A percentile compares a stretch with the other conserved stretches of the same genome.
These are phyloP conservation scores for Diddensiella transvaalensis DNA, from an alignment of 805 yeast genomes.

Conservation along the genomic window DNA sequence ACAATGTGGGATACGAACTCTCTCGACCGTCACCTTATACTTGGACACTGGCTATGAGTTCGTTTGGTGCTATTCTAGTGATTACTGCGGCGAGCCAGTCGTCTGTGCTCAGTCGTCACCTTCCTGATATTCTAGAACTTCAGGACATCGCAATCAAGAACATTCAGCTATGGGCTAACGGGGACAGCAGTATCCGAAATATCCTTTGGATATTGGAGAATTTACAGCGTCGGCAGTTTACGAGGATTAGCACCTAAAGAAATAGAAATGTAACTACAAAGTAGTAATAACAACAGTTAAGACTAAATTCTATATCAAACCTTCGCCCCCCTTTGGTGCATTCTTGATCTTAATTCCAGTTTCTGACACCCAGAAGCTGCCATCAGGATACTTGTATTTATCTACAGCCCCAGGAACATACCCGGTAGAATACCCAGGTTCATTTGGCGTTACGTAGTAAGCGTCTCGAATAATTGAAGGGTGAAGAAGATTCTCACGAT, in stretches of 20 bases:
- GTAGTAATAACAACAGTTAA: too few species aligned
- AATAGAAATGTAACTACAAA: background rate
- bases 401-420: slow-evolving; percentile 26
- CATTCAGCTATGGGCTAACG: slow-evolving; percentile 8
- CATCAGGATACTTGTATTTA: slow-evolving; percentile 30
- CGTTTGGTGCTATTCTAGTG: slow-evolving; percentile 14
- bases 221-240: background rate
- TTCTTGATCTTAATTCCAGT: slow-evolving; percentile 18
- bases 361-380: slow-evolving; percentile 30
- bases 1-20: slow-evolving; percentile 2
- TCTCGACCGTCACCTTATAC: slow-evolving; percentile 15
- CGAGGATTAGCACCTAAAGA: background rate
- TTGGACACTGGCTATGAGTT: slow-evolving; percentile 11
- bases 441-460: slow-evolving; percentile 30
- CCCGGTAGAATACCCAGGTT: slow-evolving; percentile 34
- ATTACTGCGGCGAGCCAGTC: slow-evolving; percentile 9
- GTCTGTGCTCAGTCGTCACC: background rate
- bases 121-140: slow-evolving; percentile 9
- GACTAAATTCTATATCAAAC: background rate
- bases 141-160: slow-evolving; percentile 10
- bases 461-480: slow-evolving; percentile 32
- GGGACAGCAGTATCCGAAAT: background rate
- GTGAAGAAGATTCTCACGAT: slow-evolving; percentile 29
- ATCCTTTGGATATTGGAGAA: slow-evolving; percentile 1
- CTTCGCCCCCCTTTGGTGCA: slow-evolving; percentile 9